Percentiles rank a stretch among this genome's conserved stretches.
Conservation (phyloP, 2,329 filamentous ascomycete genomes). For the Aschersonia sp. region DNA sequence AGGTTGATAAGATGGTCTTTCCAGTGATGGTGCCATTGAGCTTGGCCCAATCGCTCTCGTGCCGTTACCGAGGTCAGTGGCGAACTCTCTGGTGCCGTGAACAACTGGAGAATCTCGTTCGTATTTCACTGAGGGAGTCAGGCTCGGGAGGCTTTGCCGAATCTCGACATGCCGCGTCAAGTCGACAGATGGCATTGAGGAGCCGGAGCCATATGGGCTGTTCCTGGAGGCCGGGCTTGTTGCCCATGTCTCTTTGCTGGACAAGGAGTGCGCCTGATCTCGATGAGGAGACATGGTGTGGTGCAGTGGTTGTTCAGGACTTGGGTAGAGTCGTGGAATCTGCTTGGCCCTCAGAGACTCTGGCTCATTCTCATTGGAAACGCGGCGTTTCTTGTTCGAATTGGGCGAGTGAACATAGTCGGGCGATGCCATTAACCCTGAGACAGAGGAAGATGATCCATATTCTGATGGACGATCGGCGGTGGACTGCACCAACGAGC, state of each 20-base stretch:
- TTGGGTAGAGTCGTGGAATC: constrained; percentile 31
- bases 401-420: constrained; percentile 35
- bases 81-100: constrained; percentile 13
- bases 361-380: constrained; percentile 25
- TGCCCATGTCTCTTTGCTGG: constrained; percentile 11
- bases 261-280: constrained; percentile 7
- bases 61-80: not conserved
- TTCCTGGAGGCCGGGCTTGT: constrained; percentile 12
- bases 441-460: not conserved
- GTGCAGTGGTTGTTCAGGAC: constrained; percentile 15
- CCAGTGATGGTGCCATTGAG: not conserved
- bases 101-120: constrained; percentile 19
- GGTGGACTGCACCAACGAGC: constrained; percentile 1
- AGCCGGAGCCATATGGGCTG: constrained; percentile 11
- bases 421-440: constrained; percentile 17
- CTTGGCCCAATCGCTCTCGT: not conserved
- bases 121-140: constrained; percentile 21
- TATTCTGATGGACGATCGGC: not conserved
- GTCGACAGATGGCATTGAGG: constrained; percentile 16
- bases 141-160: constrained; percentile 24
- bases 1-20: constrained; percentile 15
- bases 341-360: constrained; percentile 25
- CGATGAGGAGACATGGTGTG: constrained; percentile 21
- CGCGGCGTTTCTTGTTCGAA: constrained; percentile 31
- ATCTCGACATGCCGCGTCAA: constrained; percentile 18